Evolutionary conservation across 257 asterid species (phyloP).

Genomic region (Misopates orontium): DNA sequence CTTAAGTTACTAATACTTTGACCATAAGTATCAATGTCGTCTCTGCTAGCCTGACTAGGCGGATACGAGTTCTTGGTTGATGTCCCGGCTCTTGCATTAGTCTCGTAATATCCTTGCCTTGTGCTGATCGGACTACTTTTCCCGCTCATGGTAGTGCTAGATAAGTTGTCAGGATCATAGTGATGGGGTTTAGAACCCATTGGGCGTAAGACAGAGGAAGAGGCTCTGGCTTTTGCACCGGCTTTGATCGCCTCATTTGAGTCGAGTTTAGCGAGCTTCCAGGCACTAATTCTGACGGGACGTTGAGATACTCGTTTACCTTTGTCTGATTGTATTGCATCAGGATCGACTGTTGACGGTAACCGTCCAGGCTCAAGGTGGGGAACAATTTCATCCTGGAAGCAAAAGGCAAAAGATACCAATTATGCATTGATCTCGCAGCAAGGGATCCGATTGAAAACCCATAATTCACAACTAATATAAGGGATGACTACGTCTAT

Average conservation of each 20-base stretch:
- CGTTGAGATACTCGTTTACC: constrained; percentile 68
- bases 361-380: constrained; percentile 90
- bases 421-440: too few species aligned
- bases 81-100: constrained; percentile 52
- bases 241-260: constrained; percentile 85
- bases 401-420: background rate
- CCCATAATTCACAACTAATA: too few species aligned
- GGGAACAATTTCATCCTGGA: constrained; percentile 84
- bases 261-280: constrained; percentile 94
- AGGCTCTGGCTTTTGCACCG: constrained; percentile 91
- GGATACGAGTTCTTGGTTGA: constrained; percentile 76
- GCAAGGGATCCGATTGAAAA: too few species aligned
- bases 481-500: too few species aligned
- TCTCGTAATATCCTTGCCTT: constrained; percentile 55
- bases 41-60: constrained; percentile 78
- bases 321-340: constrained; percentile 52
- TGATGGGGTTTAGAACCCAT: constrained; percentile 55
- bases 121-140: constrained; percentile 76
- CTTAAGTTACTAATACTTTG: constrained; percentile 75
- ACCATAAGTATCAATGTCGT: constrained; percentile 66
- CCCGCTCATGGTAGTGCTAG: constrained; percentile 65
- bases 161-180: constrained; percentile 55
- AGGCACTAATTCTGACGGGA: constrained; percentile 82
- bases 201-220: constrained; percentile 87
- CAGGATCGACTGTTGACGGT: constrained; percentile 95